phyloP scores from a whole-genome alignment of 805 yeast species.

The Ogataea philodendri region DNA sequence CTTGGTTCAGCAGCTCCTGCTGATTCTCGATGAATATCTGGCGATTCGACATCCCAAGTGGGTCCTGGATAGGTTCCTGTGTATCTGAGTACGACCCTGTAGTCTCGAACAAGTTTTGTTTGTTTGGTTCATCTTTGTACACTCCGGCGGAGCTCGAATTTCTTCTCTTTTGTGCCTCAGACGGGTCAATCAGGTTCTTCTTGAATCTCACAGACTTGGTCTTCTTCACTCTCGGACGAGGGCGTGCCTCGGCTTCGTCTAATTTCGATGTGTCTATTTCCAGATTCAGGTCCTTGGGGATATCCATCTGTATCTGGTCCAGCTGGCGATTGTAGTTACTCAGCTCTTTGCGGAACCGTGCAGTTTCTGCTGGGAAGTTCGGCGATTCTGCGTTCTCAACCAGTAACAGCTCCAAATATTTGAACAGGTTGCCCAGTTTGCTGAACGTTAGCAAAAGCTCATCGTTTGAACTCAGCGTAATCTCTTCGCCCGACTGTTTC shows the following conservation, averaged over 20 bases:
- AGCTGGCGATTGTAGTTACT: constrained; percentile 7
- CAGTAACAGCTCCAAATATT: constrained; percentile 17
- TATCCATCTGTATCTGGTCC: constrained; percentile 2
- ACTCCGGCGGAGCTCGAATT: neutral
- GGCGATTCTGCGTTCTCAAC: constrained; percentile 15
- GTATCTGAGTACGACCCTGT: neutral
- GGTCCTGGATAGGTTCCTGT: constrained; percentile 2
- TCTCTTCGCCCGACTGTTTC: constrained; percentile 6
- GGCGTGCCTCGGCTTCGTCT: constrained; percentile 4
- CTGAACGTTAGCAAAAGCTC: constrained; percentile 15
- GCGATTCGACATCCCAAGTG: constrained; percentile 26
- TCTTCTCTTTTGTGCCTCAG: constrained; percentile 8
- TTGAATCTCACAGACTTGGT: constrained; percentile 28
- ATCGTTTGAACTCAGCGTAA: constrained; percentile 10
- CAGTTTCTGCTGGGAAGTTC: constrained; percentile 2
- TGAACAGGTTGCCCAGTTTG: constrained; percentile 15
- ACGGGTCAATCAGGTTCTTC: constrained; percentile 22
- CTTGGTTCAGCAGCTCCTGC: constrained; percentile 47
- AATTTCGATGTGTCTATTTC: constrained; percentile 5
- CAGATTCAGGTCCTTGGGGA: constrained; percentile 10
- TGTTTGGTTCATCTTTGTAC: constrained; percentile 16
- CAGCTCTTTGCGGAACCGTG: constrained; percentile 5
- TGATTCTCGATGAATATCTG: constrained; percentile 40
- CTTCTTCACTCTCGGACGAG: constrained; percentile 16
- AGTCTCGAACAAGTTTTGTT: constrained; percentile 1